A percentile compares a stretch with the other conserved stretches of the same genome.
Evolutionary conservation across 352 stramenopile genomes (phyloP).

Genomic region (Phytophthora idaei): DNA sequence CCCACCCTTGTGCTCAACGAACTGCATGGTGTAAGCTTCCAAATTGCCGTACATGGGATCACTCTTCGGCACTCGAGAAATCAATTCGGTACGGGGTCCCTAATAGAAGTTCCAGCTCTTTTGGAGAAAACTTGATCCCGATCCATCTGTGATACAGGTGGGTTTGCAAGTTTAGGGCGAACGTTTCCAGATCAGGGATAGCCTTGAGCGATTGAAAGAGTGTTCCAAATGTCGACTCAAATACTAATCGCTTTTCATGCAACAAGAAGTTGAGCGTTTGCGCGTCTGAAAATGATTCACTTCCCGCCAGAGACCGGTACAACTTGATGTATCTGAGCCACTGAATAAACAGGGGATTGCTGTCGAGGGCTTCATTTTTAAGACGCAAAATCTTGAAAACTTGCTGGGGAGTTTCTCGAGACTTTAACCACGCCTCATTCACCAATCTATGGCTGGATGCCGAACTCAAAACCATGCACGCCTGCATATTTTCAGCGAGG

Average conservation of each 20-base stretch:
- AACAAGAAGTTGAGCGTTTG: background rate
- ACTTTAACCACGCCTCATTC: background rate
- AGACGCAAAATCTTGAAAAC: background rate
- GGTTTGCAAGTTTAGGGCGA: too few species aligned
- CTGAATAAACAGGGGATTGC: slow-evolving; percentile 12
- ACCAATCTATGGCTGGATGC: background rate
- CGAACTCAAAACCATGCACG: background rate
- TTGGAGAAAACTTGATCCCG: too few species aligned
- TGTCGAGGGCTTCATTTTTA: background rate
- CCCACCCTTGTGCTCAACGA: too few species aligned
- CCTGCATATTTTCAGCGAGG: background rate
- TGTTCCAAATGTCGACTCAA: too few species aligned
- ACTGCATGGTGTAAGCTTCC: too few species aligned
- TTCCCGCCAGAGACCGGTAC: background rate
- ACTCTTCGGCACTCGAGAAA: too few species aligned
- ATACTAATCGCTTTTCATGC: background rate
- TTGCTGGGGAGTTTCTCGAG: background rate
- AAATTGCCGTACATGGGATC: too few species aligned
- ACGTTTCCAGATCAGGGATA: too few species aligned
- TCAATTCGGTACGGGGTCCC: too few species aligned
- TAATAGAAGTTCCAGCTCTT: too few species aligned
- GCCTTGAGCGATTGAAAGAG: too few species aligned
- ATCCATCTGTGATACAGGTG: too few species aligned
- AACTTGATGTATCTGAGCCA: background rate
- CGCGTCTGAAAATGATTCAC: background rate